Conservation (phyloP, 345 rosid species). For the Moricandia moricandioides region DNA sequence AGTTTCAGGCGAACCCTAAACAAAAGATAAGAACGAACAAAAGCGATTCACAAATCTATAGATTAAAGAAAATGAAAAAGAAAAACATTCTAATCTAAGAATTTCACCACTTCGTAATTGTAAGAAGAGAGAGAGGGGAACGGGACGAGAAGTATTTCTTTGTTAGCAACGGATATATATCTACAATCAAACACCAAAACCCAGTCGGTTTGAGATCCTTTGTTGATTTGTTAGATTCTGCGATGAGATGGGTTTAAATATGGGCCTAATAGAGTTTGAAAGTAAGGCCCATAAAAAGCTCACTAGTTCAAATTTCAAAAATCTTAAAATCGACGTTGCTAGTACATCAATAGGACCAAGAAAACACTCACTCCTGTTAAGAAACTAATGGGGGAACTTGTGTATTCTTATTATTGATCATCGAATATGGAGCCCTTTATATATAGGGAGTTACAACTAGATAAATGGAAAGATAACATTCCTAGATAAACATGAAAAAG, state of each 20-base stretch:
- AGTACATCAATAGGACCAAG: too few species aligned
- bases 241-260: neutral
- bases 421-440: too few species aligned
- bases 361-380: too few species aligned
- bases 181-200: neutral
- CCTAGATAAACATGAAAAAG: too few species aligned
- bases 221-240: neutral
- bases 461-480: too few species aligned
- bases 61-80: neutral
- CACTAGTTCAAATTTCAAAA: conserved; percentile 11
- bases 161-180: neutral
- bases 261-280: neutral
- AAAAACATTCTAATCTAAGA: neutral
- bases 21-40: neutral
- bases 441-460: too few species aligned
- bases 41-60: neutral
- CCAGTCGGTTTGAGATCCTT: neutral
- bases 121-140: neutral
- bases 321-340: neutral
- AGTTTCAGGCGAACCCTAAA: neutral
- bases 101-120: neutral
- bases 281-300: conserved; percentile 1
- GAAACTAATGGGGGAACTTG: too few species aligned
- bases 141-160: neutral
- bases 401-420: too few species aligned